Percentiles rank a stretch among this genome's conserved stretches.
Conservation (phyloP, 306 rosid genomes). For the Pyrus pyrifolia region DNA sequence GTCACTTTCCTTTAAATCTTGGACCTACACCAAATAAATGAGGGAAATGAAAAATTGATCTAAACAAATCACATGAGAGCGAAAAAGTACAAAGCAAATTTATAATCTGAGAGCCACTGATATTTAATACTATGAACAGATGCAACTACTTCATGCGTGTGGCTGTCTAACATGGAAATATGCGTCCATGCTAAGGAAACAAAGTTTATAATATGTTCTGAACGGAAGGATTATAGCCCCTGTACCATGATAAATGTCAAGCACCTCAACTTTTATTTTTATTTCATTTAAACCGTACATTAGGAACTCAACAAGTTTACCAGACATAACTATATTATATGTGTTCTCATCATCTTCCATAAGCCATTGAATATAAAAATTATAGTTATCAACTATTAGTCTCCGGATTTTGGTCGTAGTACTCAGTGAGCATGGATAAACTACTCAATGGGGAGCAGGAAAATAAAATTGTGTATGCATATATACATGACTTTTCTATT, state of each 20-base stretch:
- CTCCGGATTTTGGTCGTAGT: background rate
- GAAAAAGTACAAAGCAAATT: background rate
- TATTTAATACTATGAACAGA: background rate
- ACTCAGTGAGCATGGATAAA: background rate
- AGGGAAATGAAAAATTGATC: background rate
- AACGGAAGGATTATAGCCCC: background rate
- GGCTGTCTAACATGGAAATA: background rate
- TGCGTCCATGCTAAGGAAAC: background rate
- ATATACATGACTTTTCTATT: background rate
- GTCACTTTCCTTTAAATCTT: constrained; percentile 48
- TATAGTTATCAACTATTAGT: background rate
- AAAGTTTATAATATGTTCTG: background rate
- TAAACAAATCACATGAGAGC: background rate
- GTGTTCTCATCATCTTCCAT: background rate
- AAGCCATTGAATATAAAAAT: background rate
- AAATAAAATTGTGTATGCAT: background rate
- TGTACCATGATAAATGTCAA: background rate
- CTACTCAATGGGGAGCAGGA: background rate
- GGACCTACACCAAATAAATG: constrained; percentile 43
- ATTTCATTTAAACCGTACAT: background rate
- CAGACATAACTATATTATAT: background rate
- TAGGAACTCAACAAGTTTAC: background rate
- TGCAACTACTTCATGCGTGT: background rate
- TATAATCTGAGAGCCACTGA: background rate
- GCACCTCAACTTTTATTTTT: background rate